phyloP scores from a whole-genome alignment of 1,284 basidiomycete genomes.

The Puccinia coronata region DNA sequence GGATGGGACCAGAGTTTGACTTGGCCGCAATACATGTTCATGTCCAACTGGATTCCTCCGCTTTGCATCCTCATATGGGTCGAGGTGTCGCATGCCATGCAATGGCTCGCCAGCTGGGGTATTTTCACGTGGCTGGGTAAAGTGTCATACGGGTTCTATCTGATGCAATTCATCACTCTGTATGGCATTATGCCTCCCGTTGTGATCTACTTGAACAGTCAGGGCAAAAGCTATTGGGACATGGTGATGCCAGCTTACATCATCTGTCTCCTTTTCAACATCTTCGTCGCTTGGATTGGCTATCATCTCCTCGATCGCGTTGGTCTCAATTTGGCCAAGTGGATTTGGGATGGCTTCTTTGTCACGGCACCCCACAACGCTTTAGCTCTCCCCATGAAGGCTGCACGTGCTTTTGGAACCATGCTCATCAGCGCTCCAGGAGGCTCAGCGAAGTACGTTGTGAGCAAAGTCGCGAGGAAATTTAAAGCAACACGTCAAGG shows the following conservation, averaged over 20 bases:
- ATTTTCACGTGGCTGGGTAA: slow-evolving; percentile 60
- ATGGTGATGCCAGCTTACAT: slow-evolving; percentile 59
- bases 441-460: slow-evolving; percentile 51
- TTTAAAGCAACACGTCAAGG: slow-evolving; percentile 46
- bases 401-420: slow-evolving; percentile 53
- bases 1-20: slow-evolving; percentile 54
- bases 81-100: slow-evolving; percentile 60
- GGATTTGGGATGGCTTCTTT: slow-evolving; percentile 60
- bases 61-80: slow-evolving; percentile 58
- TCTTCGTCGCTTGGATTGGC: slow-evolving; percentile 59
- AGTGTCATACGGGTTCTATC: slow-evolving; percentile 61
- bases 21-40: slow-evolving; percentile 59
- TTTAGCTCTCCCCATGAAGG: slow-evolving; percentile 55
- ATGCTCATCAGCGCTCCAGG: slow-evolving; percentile 54
- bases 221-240: slow-evolving; percentile 58
- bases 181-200: slow-evolving; percentile 60
- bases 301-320: slow-evolving; percentile 59
- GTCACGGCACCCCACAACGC: slow-evolving; percentile 58
- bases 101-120: slow-evolving; percentile 60
- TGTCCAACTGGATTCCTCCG: slow-evolving; percentile 56
- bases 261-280: slow-evolving; percentile 59
- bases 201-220: slow-evolving; percentile 57
- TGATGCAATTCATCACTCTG: slow-evolving; percentile 61
- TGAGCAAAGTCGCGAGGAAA: slow-evolving; percentile 45
- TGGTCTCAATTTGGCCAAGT: slow-evolving; percentile 58